Evolutionary conservation across 352 stramenopile genomes (phyloP).

Genomic region (Sclerospora graminicola): DNA sequence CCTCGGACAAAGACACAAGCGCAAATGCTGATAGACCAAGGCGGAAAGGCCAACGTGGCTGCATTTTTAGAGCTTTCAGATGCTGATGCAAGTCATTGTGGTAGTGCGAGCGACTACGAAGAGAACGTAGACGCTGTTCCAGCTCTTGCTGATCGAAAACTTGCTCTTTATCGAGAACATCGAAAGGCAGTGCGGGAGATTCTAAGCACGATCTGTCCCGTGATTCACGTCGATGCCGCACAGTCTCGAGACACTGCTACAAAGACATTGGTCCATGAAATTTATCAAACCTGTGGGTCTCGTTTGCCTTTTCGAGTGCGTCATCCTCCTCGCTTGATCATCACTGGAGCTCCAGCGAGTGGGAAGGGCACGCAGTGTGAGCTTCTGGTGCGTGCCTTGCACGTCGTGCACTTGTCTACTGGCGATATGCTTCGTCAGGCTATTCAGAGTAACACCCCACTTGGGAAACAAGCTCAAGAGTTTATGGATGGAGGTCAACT

Average conservation of each 20-base stretch:
- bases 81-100: conserved; percentile 91
- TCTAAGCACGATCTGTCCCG: no score
- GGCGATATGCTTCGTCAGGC: conserved; percentile 88
- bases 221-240: no score
- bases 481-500: conserved; percentile 88
- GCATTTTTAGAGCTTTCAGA: conserved; percentile 92
- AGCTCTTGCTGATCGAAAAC: no score
- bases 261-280: no score
- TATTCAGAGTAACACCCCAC: conserved; percentile 51
- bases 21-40: conserved; percentile 47
- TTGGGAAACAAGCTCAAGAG: conserved; percentile 71
- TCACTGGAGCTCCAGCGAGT: conserved; percentile 83
- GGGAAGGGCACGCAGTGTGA: conserved; percentile 95
- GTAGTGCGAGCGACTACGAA: conserved; percentile 17
- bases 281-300: no score
- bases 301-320: no score
- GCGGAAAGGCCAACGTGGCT: conserved; percentile 73
- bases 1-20: conserved; percentile 85
- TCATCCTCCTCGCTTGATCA: conserved; percentile 41
- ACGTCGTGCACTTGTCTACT: conserved; percentile 88
- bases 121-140: no score
- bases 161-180: no score
- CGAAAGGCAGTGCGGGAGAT: no score
- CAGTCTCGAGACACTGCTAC: no score
- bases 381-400: conserved; percentile 75